Conservation (phyloP, 1,139 yeast genomes). For the Candida glucosophila region DNA sequence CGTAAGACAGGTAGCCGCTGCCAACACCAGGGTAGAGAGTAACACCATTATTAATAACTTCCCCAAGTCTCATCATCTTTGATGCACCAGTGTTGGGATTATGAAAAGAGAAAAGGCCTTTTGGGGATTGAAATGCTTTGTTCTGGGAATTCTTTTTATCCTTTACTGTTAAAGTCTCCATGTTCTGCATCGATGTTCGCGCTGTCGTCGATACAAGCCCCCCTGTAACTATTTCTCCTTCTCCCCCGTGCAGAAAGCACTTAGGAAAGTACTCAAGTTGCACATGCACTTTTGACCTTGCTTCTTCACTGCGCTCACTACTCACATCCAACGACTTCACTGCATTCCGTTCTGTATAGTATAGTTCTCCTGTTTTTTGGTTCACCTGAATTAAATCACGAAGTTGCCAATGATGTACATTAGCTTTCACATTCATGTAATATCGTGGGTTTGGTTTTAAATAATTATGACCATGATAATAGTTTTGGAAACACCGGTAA, state of each 20-base stretch:
- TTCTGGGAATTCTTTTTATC: slow-evolving; percentile 6
- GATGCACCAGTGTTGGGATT: slow-evolving; percentile 38
- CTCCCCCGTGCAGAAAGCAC: slow-evolving; percentile 51
- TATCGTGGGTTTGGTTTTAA: slow-evolving; percentile 31
- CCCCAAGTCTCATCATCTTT: slow-evolving; percentile 57
- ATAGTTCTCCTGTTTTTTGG: slow-evolving; percentile 18
- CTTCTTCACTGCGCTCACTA: slow-evolving; percentile 1
- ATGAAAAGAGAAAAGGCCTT: slow-evolving; percentile 57
- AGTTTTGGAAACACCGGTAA: slow-evolving; percentile 36
- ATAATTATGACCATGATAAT: slow-evolving; percentile 33
- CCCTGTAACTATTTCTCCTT: slow-evolving; percentile 58
- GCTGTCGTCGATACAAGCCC: slow-evolving; percentile 42
- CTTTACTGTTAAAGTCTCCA: slow-evolving; percentile 14
- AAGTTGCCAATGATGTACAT: slow-evolving; percentile 76
- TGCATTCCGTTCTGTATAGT: slow-evolving; percentile 25
- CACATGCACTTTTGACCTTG: slow-evolving; percentile 18
- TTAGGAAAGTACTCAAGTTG: slow-evolving; percentile 52
- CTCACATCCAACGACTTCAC: slow-evolving; percentile 19
- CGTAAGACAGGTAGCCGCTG: slow-evolving; percentile 43
- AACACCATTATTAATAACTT: slow-evolving; percentile 80
- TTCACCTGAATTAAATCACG: slow-evolving; percentile 60
- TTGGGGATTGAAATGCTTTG: slow-evolving; percentile 21
- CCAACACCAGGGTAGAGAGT: slow-evolving; percentile 36
- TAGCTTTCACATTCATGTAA: slow-evolving; percentile 20
- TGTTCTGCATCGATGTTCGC: slow-evolving; percentile 18